These are phyloP conservation scores for Malassezia pachydermatis DNA, from an alignment of 1,284 basidiomycete genomes.

Conservation along the genomic window DNA sequence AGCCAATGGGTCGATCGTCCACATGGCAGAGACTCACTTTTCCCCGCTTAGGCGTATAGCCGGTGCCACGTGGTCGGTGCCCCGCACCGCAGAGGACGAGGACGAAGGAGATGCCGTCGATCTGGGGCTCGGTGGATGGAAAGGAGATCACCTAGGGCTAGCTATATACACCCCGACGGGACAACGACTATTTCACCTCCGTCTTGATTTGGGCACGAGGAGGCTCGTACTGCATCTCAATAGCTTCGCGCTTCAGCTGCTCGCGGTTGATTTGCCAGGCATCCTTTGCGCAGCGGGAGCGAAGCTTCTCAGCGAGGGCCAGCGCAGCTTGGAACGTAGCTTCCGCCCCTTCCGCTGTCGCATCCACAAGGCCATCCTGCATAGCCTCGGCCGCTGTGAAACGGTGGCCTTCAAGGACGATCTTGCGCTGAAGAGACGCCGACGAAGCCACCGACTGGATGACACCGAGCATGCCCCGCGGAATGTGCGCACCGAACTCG, in stretches of 20 bases:
- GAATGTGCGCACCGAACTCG: conserved; percentile 36
- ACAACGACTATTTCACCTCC: not conserved
- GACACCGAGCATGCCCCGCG: conserved; percentile 52
- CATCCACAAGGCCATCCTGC: conserved; percentile 61
- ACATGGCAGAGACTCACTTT: too few relatives aligned
- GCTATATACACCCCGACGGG: too few relatives aligned
- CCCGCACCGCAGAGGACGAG: too few relatives aligned
- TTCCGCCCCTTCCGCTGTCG: conserved; percentile 52
- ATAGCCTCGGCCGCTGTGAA: conserved; percentile 68
- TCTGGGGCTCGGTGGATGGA: too few relatives aligned
- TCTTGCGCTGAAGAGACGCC: conserved; percentile 59
- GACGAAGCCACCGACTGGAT: conserved; percentile 61
- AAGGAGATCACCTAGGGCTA: too few relatives aligned
- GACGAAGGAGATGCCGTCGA: too few relatives aligned
- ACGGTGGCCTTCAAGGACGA: conserved; percentile 70
- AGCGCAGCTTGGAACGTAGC: conserved; percentile 54
- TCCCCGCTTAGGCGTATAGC: too few relatives aligned
- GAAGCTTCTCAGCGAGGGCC: conserved; percentile 49
- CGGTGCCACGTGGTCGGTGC: too few relatives aligned
- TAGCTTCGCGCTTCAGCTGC: conserved; percentile 26
- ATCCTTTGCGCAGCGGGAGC: conserved; percentile 49
- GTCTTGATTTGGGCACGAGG: not conserved
- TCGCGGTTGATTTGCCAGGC: conserved; percentile 53
- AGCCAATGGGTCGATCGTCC: not conserved
- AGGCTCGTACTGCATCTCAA: conserved; percentile 14